These are phyloP conservation scores for Wolfiporia cocos DNA, from an alignment of 1,284 basidiomycete genomes.

Conservation along the genomic window DNA sequence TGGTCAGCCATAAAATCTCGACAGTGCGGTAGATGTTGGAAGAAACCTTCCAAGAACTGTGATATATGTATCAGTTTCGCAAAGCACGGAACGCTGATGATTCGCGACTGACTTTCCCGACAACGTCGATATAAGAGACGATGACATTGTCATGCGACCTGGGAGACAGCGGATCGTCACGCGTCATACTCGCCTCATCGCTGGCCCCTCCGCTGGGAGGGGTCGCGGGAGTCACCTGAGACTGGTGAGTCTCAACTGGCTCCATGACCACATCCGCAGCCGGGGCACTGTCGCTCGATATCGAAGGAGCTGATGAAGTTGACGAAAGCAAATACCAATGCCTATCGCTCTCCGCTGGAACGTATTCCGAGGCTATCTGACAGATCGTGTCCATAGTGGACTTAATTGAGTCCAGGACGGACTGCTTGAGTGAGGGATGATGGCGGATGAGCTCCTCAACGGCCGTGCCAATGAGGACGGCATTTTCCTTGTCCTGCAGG, in stretches of 20 bases:
- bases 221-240: constrained; percentile 6
- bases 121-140: constrained; percentile 71
- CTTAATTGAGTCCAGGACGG: constrained; percentile 75
- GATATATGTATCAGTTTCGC: too few species aligned
- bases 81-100: too few species aligned
- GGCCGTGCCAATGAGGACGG: constrained; percentile 80
- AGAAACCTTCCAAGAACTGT: constrained; percentile 89
- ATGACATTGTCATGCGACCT: constrained; percentile 68
- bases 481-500: constrained; percentile 92
- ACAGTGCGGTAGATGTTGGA: constrained; percentile 88
- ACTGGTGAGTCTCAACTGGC: constrained; percentile 17
- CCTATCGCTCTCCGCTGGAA: constrained; percentile 49
- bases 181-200: constrained; percentile 6
- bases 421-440: constrained; percentile 82
- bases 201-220: constrained; percentile 4
- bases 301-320: constrained; percentile 14
- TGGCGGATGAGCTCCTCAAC: constrained; percentile 97
- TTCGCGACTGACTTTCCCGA: constrained; percentile 73
- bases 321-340: constrained; percentile 57
- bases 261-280: constrained; percentile 49
- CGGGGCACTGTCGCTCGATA: constrained; percentile 2
- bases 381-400: constrained; percentile 69
- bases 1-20: constrained; percentile 81
- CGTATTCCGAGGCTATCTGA: constrained; percentile 58
- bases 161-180: constrained; percentile 34